Conservation (phyloP, 768 basidiomycete species). For the Erythrobasidium yunnanense region DNA sequence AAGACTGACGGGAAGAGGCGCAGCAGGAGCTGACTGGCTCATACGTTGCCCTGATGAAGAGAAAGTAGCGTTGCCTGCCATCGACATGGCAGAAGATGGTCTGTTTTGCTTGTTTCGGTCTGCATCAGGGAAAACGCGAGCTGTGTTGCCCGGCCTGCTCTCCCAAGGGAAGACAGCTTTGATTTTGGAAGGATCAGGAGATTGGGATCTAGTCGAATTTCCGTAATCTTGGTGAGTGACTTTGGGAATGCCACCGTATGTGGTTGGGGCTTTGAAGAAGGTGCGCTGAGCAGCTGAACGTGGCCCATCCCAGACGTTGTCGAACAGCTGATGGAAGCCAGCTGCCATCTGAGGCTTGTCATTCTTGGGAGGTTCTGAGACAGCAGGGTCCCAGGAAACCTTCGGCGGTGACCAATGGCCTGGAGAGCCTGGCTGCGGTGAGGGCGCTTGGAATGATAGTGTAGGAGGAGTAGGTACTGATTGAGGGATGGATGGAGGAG, state of each 20-base stretch:
- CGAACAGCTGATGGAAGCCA: slow-evolving; percentile 64
- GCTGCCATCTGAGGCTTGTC: slow-evolving; percentile 49
- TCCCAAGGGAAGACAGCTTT: slow-evolving; percentile 94
- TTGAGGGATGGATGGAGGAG: no score
- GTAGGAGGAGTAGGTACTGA: no score
- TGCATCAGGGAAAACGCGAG: no score
- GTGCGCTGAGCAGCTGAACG: slow-evolving; percentile 40
- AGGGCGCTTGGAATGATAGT: background rate
- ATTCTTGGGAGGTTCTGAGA: slow-evolving; percentile 67
- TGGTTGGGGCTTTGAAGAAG: slow-evolving; percentile 56
- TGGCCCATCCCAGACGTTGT: slow-evolving; percentile 73
- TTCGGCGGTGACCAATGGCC: slow-evolving; percentile 51
- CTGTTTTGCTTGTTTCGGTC: no score
- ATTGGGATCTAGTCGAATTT: slow-evolving; percentile 43
- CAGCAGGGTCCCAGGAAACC: slow-evolving; percentile 66
- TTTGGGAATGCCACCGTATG: slow-evolving; percentile 56
- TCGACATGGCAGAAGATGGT: no score
- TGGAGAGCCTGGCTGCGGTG: background rate
- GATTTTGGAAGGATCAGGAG: slow-evolving; percentile 62
- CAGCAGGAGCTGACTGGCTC: background rate
- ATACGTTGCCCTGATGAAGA: no score
- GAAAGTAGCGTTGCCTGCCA: no score
- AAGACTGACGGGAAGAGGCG: slow-evolving; percentile 38
- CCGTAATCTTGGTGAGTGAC: slow-evolving; percentile 55
- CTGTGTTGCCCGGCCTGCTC: no score